A percentile compares a stretch with the other conserved stretches of the same genome.
Evolutionary conservation across 495 filamentous ascomycete genomes (phyloP).

Genomic region (Aspergillus campestris): DNA sequence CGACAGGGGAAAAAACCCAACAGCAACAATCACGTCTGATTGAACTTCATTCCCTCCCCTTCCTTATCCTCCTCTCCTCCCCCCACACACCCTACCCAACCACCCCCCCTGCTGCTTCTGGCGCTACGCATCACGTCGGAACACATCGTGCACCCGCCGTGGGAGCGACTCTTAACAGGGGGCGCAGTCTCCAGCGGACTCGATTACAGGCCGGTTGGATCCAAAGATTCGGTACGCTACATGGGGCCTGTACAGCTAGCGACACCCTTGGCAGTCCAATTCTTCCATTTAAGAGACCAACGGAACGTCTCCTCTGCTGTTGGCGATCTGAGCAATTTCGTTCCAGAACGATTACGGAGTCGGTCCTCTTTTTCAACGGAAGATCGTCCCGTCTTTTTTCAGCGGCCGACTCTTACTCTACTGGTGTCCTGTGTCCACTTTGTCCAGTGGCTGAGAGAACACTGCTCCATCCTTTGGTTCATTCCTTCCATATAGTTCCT

Average conservation of each 20-base stretch:
- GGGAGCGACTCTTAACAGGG: conserved; percentile 11
- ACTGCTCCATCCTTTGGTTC: neutral
- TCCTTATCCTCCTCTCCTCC: conserved; percentile 4
- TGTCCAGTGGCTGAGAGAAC: neutral
- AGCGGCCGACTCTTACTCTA: too few species aligned
- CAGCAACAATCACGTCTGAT: neutral
- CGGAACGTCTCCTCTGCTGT: conserved; percentile 13
- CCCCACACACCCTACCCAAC: conserved; percentile 1
- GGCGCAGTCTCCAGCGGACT: conserved; percentile 14
- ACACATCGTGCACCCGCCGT: conserved; percentile 12
- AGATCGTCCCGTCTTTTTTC: too few species aligned
- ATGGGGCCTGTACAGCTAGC: conserved; percentile 18
- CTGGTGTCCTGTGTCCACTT: too few species aligned
- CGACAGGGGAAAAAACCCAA: neutral
- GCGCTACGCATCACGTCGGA: conserved; percentile 10
- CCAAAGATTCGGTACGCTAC: conserved; percentile 21
- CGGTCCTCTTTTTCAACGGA: too few species aligned
- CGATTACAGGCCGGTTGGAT: conserved; percentile 10
- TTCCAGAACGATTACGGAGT: too few species aligned
- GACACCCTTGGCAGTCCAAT: conserved; percentile 10
- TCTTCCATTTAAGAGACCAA: conserved; percentile 12
- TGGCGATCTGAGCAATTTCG: conserved; percentile 2
- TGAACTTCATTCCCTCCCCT: conserved; percentile 1
- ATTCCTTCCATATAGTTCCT: neutral
- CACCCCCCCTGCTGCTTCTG: conserved; percentile 9